Base-by-base conservation (phyloP, 495 filamentous ascomycete genomes). In the Acidomyces sp. region DNA sequence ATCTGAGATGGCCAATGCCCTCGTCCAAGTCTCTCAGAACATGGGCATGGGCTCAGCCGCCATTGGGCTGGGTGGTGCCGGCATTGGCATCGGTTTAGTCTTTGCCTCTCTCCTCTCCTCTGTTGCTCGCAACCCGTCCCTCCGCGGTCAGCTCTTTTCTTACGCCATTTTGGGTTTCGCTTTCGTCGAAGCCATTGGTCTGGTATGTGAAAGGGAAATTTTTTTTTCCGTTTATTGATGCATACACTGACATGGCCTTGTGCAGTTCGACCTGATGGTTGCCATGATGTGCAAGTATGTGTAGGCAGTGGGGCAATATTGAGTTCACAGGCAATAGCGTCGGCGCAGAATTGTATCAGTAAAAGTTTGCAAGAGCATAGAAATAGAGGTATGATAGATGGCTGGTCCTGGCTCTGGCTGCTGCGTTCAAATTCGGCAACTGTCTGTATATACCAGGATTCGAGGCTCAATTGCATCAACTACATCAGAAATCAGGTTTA, bases 161-260 rank as follows among this genome's bases (percentile, higher is more conserved):
- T 86, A 90, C 69, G 82, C 83, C 72, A 85, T 90, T 79, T 68
- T 90, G 58, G 82, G 82, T 67, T 90, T 90, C 65, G 82, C 83
- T 56, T 90, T 90, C 77, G 82, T 84, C 61, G 83, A 90, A 64
- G 83, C 83, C 70, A 90, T 85, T 53, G 83, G 82, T 75, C 77
- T 90, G 57, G 42, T 45, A 39, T 2, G 42, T 6, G 6, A 11
- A 7, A n/a, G n/a, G n/a, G n/a, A n/a, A n/a, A n/a, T n/a, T n/a
- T n/a, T n/a, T n/a, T n/a, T n/a, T n/a, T n/a, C n/a, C n/a, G n/a
- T n/a, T n/a, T n/a, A n/a, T n/a, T n/a, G n/a, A n/a, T n/a, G n/a
- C n/a, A n/a, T n/a, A n/a, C n/a, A n/a, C n/a, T n/a, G n/a, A n/a
- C n/a, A n/a, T n/a, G n/a, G n/a, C n/a, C n/a, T n/a, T n/a, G n/a